Base-by-base conservation (phyloP, 441 rosid genomes). In the Macaranga tanarius region DNA sequence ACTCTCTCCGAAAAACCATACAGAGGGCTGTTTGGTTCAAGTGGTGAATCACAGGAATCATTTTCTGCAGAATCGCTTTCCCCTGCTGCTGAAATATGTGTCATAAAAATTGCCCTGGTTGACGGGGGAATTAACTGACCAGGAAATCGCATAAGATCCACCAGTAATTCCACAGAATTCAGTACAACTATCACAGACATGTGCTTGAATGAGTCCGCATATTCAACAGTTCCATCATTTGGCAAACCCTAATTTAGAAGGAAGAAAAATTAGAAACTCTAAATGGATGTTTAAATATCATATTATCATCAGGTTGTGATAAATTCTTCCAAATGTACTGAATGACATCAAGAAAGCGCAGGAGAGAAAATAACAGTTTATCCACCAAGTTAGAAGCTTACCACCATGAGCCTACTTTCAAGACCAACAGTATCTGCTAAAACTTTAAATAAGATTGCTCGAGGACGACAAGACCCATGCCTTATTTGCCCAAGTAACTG, bases 31-130 rank as follows among this genome's bases (percentile, higher is more conserved):
- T 93, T 96, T 76, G 99, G 99, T 84, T 96, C 99, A 63, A 96
- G 83, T 16, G 99, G 98, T 74, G 99, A 96, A 82, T 96, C 99
- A 63, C 99, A 96, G 42, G 99, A 96, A 79, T 96, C 99, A 84
- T 96, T 96, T 84, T 96, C 99, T 70, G 97, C 98, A 82, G 98
- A 96, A 83, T 96, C 99, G 84, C 98, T 93, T 88, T 96, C 99
- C 85, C 97, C 99, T 72, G 96, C 93, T 34, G 97, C 95, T 75
- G 98, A 87, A 71, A 91, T 85, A 84, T 96, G 99, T 79, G 96
- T 87, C 99, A 92, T 92, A 79, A 86, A 87, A 52, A 93, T 88
- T 51, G 98, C 99, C 74, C 86, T 93, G 59, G 97, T 87, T 69
- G 99, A 86, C 67, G 83, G 77, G 10, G 97, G 98, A 75, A 92